phyloP scores from a whole-genome alignment of 2,329 filamentous ascomycete genomes.

The Aspergillus sclerotialis region DNA sequence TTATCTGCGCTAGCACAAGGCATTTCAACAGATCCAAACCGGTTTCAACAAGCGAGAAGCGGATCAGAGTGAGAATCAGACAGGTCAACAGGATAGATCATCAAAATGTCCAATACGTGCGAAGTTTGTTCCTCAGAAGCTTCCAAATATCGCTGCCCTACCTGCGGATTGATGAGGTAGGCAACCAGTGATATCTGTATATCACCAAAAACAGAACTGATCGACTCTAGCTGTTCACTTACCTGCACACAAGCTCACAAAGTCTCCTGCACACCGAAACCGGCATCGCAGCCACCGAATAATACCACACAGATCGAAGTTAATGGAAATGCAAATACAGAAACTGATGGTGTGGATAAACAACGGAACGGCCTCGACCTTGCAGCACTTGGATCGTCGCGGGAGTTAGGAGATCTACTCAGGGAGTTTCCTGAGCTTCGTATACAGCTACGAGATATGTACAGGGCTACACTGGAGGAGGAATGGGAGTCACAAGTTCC shows the following conservation, averaged over 20 bases:
- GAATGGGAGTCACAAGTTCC: too few species aligned
- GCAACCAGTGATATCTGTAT: neutral
- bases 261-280: slow-evolving; percentile 32
- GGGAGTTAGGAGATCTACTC: slow-evolving; percentile 32
- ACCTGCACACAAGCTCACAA: slow-evolving; percentile 40
- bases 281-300: slow-evolving; percentile 10
- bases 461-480: slow-evolving; percentile 32
- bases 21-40: too few species aligned
- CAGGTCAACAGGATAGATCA: neutral
- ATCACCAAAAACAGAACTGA: slow-evolving; percentile 1
- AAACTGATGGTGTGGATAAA: slow-evolving; percentile 2
- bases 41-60: neutral
- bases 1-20: too few species aligned
- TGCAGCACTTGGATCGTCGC: slow-evolving; percentile 18
- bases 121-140: slow-evolving; percentile 31
- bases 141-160: slow-evolving; percentile 34
- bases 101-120: slow-evolving; percentile 25
- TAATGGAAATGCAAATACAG: slow-evolving; percentile 5
- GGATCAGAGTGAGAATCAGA: neutral
- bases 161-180: slow-evolving; percentile 33
- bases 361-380: slow-evolving; percentile 6
- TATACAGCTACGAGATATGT: slow-evolving; percentile 35
- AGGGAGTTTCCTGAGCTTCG: slow-evolving; percentile 32
- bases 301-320: too few species aligned
- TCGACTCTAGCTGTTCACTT: slow-evolving; percentile 36